phyloP scores from a whole-genome alignment of 2,329 filamentous ascomycete species.

The Aspergillus latus region DNA sequence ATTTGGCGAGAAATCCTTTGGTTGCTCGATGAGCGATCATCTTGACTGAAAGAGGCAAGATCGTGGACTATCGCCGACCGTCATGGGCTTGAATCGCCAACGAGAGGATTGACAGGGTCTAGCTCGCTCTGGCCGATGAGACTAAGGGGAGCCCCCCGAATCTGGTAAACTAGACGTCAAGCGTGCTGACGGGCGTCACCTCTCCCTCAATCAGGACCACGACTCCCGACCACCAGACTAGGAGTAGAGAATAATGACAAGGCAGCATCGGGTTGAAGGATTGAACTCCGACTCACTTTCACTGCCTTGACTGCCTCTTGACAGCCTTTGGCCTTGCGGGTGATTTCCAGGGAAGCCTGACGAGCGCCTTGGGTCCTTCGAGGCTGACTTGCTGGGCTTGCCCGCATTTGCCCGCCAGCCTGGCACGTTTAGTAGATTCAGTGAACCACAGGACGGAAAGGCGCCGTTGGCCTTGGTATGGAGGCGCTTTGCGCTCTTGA shows the following conservation, averaged over 20 bases:
- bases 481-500: slow-evolving; percentile 4
- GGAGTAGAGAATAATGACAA: slow-evolving; percentile 3
- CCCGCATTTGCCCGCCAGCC: too few relatives aligned
- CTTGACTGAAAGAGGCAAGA: slow-evolving; percentile 5
- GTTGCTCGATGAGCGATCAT: slow-evolving; percentile 2
- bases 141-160: slow-evolving; percentile 1
- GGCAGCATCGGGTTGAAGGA: background rate
- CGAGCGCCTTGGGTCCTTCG: background rate
- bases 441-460: slow-evolving; percentile 2
- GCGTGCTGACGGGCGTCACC: background rate
- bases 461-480: slow-evolving; percentile 15
- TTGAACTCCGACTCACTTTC: background rate
- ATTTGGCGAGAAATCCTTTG: slow-evolving; percentile 3
- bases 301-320: background rate
- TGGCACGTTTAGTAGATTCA: too few relatives aligned
- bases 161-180: slow-evolving; percentile 9
- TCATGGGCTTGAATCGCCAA: slow-evolving; percentile 9
- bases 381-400: too few relatives aligned
- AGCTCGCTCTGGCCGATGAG: slow-evolving; percentile 2
- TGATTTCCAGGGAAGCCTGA: background rate
- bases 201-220: background rate
- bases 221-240: background rate
- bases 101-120: slow-evolving; percentile 15
- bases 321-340: background rate
- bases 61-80: slow-evolving; percentile 8